A percentile compares a stretch with the other conserved stretches of the same genome.
Conservation (phyloP, 2,329 filamentous ascomycete species). For the Penicillium sclerotiorum region DNA sequence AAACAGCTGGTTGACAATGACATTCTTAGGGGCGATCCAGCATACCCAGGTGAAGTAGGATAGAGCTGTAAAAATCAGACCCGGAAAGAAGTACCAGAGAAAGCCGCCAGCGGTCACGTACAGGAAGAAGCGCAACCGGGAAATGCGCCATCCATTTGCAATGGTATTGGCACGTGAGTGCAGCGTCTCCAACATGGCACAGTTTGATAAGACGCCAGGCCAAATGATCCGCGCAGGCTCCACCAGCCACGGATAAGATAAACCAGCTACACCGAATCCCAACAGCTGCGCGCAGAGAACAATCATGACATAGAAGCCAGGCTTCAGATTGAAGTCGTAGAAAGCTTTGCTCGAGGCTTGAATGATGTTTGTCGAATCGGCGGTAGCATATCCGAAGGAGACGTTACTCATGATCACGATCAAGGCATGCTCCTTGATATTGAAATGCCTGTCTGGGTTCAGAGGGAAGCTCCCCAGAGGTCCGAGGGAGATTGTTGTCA, state of each 20-base stretch:
- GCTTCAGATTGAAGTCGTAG: slow-evolving; percentile 45
- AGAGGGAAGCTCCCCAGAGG: slow-evolving; percentile 17
- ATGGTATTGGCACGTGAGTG: slow-evolving; percentile 42
- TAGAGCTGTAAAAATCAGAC: slow-evolving; percentile 53
- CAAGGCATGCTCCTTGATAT: slow-evolving; percentile 52
- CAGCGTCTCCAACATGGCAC: slow-evolving; percentile 41
- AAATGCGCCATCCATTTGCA: slow-evolving; percentile 43
- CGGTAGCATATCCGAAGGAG: slow-evolving; percentile 50
- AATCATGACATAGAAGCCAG: slow-evolving; percentile 43
- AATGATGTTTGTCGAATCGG: slow-evolving; percentile 51
- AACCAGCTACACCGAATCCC: slow-evolving; percentile 45
- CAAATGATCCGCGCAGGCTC: slow-evolving; percentile 44
- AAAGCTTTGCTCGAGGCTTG: slow-evolving; percentile 43
- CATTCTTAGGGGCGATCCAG: slow-evolving; percentile 54
- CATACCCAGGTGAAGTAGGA: slow-evolving; percentile 53
- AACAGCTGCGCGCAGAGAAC: slow-evolving; percentile 43
- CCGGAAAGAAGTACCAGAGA: slow-evolving; percentile 57
- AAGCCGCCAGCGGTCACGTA: slow-evolving; percentile 35
- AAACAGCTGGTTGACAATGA: slow-evolving; percentile 52
- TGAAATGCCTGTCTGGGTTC: slow-evolving; percentile 36
- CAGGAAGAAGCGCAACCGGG: slow-evolving; percentile 42
- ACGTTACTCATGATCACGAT: slow-evolving; percentile 55
- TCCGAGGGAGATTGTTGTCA: slow-evolving; percentile 31
- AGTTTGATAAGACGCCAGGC: slow-evolving; percentile 43
- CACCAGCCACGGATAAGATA: slow-evolving; percentile 41